Base-by-base conservation (phyloP, 208 protist genomes). In the Zelonia costaricensis region DNA sequence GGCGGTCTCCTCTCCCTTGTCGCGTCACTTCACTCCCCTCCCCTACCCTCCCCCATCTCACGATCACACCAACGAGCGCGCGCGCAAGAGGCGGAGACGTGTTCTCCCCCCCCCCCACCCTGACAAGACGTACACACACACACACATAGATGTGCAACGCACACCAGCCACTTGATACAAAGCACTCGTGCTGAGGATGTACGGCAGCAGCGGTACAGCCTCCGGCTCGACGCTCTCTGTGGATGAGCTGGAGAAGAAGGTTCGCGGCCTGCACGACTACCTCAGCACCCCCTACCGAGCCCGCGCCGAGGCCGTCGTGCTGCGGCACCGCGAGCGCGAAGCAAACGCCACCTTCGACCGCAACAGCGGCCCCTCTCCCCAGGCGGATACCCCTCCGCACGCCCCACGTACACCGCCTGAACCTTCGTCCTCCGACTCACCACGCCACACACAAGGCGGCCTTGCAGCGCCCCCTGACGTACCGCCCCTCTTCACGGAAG, bases 231-330 rank as follows among this genome's bases (percentile, higher is more conserved):
- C 56, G 0, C 57, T 72, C 57, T 55, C 66, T n/a, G 66, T 65
- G 25, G 57, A 63, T 13, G 57, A 72, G 27, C 43, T 72, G 13
- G 49, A 72, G 30, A 57, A 54, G 12, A 72, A 72, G 49, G 48
- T 72, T 22, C 12, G 27, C 15, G 43, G 48, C 13, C 43, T 72
- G 54, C 66, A 72, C 57, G 51, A 72, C 57, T 72, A 65, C 57
- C 48, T 72, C 40, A 72, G 66, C 31, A 65, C 66, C 20, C 57
- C 66, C 18, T 72, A 72, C 47, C 66, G 66, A 1, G 15, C 33
- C 20, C 66, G 57, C 39, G 66, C 66, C 10, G 43, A 64, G 13
- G 23, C 36, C 46, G 65, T 72, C 28, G 44, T 72, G 30, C 57
- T 55, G 42, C 56, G 56, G 27, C 66, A 57, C 6, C 56, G 66